Evolutionary conservation across 345 rosid species (phyloP).

Genomic region (Aethionema arabicum): DNA sequence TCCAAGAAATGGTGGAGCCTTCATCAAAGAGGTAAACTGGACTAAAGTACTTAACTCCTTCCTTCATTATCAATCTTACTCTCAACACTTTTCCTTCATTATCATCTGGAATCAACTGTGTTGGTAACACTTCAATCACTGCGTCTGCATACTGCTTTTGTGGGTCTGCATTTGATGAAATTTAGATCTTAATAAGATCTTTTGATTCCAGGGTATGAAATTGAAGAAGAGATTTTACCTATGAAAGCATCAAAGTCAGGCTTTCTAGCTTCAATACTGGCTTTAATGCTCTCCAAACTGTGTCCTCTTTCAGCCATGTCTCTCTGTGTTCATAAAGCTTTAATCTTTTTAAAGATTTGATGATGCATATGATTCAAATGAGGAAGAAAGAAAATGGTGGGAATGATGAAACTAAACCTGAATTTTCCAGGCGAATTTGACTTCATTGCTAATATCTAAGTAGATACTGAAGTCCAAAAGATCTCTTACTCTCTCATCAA

Average conservation of each 20-base stretch:
- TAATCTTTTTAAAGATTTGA: not conserved
- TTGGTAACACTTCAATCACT: slow-evolving; percentile 90
- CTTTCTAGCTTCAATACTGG: slow-evolving; percentile 93
- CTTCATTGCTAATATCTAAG: slow-evolving; percentile 96
- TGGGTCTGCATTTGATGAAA: slow-evolving; percentile 54
- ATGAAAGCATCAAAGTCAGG: slow-evolving; percentile 96
- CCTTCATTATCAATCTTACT: slow-evolving; percentile 93
- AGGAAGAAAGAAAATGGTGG: not conserved
- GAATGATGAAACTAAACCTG: too few relatives aligned
- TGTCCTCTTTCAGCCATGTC: slow-evolving; percentile 99
- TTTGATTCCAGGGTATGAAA: not conserved
- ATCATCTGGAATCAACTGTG: slow-evolving; percentile 82
- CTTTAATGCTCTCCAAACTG: slow-evolving; percentile 97
- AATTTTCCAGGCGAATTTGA: slow-evolving; percentile 96
- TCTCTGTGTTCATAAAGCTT: slow-evolving; percentile 51
- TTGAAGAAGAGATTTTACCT: slow-evolving; percentile 44
- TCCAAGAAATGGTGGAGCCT: slow-evolving; percentile 90
- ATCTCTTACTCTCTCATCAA: slow-evolving; percentile 79
- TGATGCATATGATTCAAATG: too few relatives aligned
- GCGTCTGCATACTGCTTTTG: slow-evolving; percentile 96
- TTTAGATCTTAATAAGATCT: too few relatives aligned
- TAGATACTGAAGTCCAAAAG: slow-evolving; percentile 91
- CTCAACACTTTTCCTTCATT: slow-evolving; percentile 90
- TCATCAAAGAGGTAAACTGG: slow-evolving; percentile 94
- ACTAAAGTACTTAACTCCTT: slow-evolving; percentile 80